Conservation (phyloP, 2,329 filamentous ascomycete genomes). For the Chrysosporium queenslandicum region DNA sequence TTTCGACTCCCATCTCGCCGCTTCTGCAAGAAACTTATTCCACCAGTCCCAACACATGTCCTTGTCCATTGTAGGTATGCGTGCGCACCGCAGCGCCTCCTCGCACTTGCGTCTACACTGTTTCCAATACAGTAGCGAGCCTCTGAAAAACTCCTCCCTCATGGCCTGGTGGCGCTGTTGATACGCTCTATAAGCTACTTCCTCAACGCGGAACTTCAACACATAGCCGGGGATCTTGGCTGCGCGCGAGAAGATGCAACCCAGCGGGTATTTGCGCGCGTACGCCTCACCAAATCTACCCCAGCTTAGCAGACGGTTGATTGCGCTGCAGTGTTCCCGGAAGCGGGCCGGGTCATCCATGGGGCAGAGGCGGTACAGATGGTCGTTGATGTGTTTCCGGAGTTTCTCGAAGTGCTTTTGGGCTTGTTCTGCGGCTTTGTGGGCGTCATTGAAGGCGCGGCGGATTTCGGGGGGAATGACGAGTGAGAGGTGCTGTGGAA, state of each 20-base stretch:
- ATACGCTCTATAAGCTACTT: conserved; percentile 19
- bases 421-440: conserved; percentile 16
- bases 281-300: background rate
- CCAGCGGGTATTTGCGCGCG: conserved; percentile 4
- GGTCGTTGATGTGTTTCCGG: conserved; percentile 15
- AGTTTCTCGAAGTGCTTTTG: conserved; percentile 17
- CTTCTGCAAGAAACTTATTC: conserved; percentile 20
- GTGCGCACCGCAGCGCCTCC: conserved; percentile 8
- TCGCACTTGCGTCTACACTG: conserved; percentile 15
- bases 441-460: conserved; percentile 15
- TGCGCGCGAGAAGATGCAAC: conserved; percentile 18
- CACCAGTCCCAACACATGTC: conserved; percentile 23
- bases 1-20: conserved; percentile 23
- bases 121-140: conserved; percentile 17
- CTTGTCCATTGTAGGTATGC: conserved; percentile 15
- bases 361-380: conserved; percentile 24
- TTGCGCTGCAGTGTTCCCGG: conserved; percentile 19
- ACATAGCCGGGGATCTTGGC: conserved; percentile 23
- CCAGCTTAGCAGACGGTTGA: conserved; percentile 25
- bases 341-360: background rate
- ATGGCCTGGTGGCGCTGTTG: background rate
- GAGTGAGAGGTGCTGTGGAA: conserved; percentile 4
- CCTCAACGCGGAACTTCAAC: conserved; percentile 21
- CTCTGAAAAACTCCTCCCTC: conserved; percentile 14
- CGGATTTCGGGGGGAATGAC: conserved; percentile 5